Evolutionary conservation across 2,329 filamentous ascomycete genomes (phyloP).

Genomic region (Thyridium curvatum): DNA sequence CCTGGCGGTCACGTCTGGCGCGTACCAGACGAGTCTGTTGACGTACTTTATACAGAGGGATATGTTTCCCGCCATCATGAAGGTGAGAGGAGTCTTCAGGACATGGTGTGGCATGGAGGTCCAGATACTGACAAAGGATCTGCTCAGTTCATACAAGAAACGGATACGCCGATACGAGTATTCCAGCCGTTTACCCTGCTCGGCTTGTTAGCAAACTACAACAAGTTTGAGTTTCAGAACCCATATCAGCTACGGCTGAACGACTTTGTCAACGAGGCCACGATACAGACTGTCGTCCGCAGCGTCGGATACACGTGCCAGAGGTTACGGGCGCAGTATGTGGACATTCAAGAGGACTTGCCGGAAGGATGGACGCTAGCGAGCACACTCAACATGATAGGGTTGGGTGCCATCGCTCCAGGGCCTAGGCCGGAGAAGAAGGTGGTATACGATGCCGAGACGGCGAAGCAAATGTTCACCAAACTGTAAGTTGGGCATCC

Average conservation of each 20-base stretch:
- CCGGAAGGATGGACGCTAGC: slow-evolving; percentile 85
- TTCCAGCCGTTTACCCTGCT: slow-evolving; percentile 76
- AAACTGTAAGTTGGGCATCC: slow-evolving; percentile 60
- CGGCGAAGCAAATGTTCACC: slow-evolving; percentile 74
- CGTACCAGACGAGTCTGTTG: slow-evolving; percentile 88
- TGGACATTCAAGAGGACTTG: slow-evolving; percentile 82
- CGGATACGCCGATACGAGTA: slow-evolving; percentile 55
- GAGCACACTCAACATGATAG: slow-evolving; percentile 76
- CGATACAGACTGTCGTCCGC: slow-evolving; percentile 74
- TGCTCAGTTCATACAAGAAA: slow-evolving; percentile 69
- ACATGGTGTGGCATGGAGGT: background rate
- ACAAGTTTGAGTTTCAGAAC: slow-evolving; percentile 98
- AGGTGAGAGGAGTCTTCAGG: slow-evolving; percentile 51
- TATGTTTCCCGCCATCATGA: slow-evolving; percentile 90
- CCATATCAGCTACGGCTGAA: slow-evolving; percentile 87
- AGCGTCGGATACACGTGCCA: slow-evolving; percentile 70
- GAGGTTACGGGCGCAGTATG: slow-evolving; percentile 64
- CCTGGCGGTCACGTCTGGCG: slow-evolving; percentile 81
- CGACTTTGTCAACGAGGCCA: slow-evolving; percentile 89
- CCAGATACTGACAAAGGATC: background rate
- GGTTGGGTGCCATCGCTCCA: slow-evolving; percentile 68
- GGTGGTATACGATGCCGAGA: slow-evolving; percentile 65
- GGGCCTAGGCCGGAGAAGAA: slow-evolving; percentile 58
- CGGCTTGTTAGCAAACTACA: slow-evolving; percentile 90
- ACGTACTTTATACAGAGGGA: slow-evolving; percentile 95